phyloP scores from a whole-genome alignment of 2,329 filamentous ascomycete genomes.

The Botrytis paeoniae region DNA sequence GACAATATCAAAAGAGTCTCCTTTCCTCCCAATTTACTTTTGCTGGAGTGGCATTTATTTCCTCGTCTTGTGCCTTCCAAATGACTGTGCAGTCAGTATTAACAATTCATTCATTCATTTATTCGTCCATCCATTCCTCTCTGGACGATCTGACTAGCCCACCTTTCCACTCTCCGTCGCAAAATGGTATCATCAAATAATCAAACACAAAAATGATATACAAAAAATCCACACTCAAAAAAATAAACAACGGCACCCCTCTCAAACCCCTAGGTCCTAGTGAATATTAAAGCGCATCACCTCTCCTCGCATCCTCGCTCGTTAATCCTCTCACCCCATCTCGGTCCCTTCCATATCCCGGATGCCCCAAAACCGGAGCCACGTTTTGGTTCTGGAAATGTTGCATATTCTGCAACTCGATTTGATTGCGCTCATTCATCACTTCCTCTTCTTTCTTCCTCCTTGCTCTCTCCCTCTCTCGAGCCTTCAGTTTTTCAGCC shows the following conservation, averaged over 20 bases:
- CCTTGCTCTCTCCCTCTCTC: conserved; percentile 14
- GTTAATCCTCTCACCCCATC: conserved; percentile 11
- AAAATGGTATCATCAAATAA: conserved; percentile 10
- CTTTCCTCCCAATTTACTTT: background rate
- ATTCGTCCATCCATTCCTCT: background rate
- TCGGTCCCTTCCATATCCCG: conserved; percentile 27
- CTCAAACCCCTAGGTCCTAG: background rate
- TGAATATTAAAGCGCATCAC: conserved; percentile 23
- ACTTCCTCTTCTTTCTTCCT: conserved; percentile 24
- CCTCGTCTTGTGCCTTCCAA: background rate
- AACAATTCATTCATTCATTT: background rate
- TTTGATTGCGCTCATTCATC: conserved; percentile 22
- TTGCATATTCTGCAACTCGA: conserved; percentile 31
- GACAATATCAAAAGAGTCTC: background rate
- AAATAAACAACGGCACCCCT: background rate
- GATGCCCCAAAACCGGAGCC: conserved; percentile 32
- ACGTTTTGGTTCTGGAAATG: conserved; percentile 32
- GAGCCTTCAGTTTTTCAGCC: conserved; percentile 14
- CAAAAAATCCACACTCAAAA: background rate
- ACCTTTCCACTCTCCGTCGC: no score
- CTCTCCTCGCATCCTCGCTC: conserved; percentile 29
- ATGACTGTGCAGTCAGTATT: background rate
- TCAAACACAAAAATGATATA: background rate
- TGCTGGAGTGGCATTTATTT: background rate
- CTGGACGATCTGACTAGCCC: background rate